Conservation (phyloP, 257 asterid genomes). For the Voacanga thouarsii region DNA sequence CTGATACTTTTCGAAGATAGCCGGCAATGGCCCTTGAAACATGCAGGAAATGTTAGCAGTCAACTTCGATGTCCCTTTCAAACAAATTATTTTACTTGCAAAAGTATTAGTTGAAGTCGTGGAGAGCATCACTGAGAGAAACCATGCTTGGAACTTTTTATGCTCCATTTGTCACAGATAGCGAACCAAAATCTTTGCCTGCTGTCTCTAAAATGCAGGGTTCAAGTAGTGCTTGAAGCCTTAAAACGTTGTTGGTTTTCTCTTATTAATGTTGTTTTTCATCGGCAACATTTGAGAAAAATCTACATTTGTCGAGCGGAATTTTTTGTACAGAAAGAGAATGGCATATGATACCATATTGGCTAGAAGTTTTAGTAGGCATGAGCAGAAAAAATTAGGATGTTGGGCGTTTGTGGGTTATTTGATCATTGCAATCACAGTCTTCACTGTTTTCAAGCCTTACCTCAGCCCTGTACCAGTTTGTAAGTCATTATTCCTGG, state of each 20-base stretch:
- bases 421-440: slow-evolving; percentile 31
- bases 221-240: neutral
- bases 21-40: slow-evolving; percentile 7
- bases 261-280: neutral
- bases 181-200: neutral
- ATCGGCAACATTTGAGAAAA: neutral
- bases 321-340: neutral
- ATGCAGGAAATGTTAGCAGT: slow-evolving; percentile 3
- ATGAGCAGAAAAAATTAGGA: slow-evolving; percentile 37
- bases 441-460: slow-evolving; percentile 32
- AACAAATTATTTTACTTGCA: neutral
- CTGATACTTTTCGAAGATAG: neutral
- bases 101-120: slow-evolving; percentile 12
- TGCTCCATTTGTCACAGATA: slow-evolving; percentile 7
- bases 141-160: slow-evolving; percentile 2
- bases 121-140: slow-evolving; percentile 25
- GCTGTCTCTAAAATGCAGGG: neutral
- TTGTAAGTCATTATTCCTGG: slow-evolving; percentile 13
- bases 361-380: slow-evolving; percentile 33
- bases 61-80: slow-evolving; percentile 20
- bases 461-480: slow-evolving; percentile 12
- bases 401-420: slow-evolving; percentile 34
- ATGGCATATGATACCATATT: slow-evolving; percentile 34
- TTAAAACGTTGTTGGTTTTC: neutral
- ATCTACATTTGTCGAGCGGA: neutral